Percentiles rank a stretch among this genome's conserved stretches.
Conservation (phyloP, 2,329 filamentous ascomycete genomes). For the Xylaria sp. region DNA sequence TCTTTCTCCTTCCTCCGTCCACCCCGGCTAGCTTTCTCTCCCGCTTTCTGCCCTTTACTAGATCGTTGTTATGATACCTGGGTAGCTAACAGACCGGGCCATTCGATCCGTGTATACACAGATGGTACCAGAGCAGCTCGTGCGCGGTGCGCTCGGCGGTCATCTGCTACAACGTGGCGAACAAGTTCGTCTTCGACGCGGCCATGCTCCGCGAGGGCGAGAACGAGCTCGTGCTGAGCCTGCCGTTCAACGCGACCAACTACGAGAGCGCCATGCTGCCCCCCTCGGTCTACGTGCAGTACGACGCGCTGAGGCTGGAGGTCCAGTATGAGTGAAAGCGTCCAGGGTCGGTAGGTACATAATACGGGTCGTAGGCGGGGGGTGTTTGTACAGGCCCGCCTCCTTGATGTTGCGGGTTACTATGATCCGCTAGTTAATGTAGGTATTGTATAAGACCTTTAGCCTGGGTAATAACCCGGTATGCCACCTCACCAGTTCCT, state of each 20-base stretch:
- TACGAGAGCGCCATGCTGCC: conserved; percentile 61
- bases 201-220: conserved; percentile 50
- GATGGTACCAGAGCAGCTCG: conserved; percentile 58
- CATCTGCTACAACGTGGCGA: conserved; percentile 62
- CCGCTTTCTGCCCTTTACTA: no score
- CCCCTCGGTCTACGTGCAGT: conserved; percentile 62
- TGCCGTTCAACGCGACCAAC: conserved; percentile 63
- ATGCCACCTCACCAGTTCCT: no score
- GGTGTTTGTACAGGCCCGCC: no score
- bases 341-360: no score
- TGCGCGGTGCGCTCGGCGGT: conserved; percentile 64
- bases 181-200: conserved; percentile 62
- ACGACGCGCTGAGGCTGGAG: conserved; percentile 65
- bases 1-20: background rate
- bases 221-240: conserved; percentile 59
- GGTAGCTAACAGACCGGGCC: conserved; percentile 14
- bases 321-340: conserved; percentile 37
- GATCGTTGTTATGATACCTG: no score
- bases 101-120: conserved; percentile 4
- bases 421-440: no score
- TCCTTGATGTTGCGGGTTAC: no score
- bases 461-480: no score
- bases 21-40: no score
- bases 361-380: no score
- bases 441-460: no score